phyloP scores from a whole-genome alignment of 139 green algal species.

The Ettlia oleoabundans region DNA sequence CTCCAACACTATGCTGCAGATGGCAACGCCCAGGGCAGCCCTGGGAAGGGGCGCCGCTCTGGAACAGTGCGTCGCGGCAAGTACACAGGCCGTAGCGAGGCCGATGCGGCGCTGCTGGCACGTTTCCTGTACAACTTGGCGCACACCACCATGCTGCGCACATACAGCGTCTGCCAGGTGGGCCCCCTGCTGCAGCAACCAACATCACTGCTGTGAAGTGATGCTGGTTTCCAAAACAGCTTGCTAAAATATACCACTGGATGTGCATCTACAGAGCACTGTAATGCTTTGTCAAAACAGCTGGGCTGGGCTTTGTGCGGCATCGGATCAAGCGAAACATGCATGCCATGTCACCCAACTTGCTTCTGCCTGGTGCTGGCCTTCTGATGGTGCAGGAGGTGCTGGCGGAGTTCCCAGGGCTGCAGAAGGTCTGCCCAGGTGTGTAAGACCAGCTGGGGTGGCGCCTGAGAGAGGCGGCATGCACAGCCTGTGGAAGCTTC shows the following conservation, averaged over 20 bases:
- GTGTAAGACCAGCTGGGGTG: neutral
- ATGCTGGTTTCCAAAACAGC: neutral
- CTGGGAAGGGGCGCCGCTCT: neutral
- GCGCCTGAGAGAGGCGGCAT: neutral
- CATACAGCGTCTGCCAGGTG: neutral
- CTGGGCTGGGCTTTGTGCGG: too few relatives aligned
- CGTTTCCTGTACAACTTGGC: conserved; percentile 34
- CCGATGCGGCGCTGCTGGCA: neutral
- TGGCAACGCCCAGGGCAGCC: neutral
- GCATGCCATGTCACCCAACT: neutral
- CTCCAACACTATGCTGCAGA: too few relatives aligned
- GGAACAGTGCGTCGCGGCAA: too few relatives aligned
- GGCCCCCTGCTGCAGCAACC: neutral
- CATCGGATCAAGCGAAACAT: too few relatives aligned
- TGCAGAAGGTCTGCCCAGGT: conserved; percentile 1
- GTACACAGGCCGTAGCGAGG: neutral
- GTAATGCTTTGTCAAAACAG: neutral
- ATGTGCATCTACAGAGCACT: neutral
- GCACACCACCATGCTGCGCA: conserved; percentile 17
- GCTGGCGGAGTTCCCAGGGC: neutral
- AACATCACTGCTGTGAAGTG: too few relatives aligned
- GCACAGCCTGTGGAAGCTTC: too few relatives aligned
- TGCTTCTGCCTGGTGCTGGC: neutral
- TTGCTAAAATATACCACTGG: neutral
- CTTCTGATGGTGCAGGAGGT: conserved; percentile 3